These are phyloP conservation scores for Phlyctochytrium bullatum DNA, from an alignment of 192 early-diverging fungal species.

Conservation along the genomic window DNA sequence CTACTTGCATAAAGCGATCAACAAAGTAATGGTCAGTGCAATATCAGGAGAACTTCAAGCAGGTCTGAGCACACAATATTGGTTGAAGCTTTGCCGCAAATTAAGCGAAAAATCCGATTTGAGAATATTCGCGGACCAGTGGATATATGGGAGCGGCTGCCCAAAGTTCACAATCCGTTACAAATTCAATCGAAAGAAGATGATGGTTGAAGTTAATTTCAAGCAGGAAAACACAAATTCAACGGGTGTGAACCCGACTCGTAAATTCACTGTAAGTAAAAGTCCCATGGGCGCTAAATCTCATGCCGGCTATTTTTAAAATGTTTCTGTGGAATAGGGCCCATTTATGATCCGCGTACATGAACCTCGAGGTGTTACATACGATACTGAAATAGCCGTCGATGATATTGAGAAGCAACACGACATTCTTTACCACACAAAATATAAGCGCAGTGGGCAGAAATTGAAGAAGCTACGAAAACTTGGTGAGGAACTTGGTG, in stretches of 20 bases:
- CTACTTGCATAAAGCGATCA: conserved; percentile 71
- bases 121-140: conserved; percentile 85
- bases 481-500: conserved; percentile 43
- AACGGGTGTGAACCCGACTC: conserved; percentile 38
- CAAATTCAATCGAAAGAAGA: conserved; percentile 93
- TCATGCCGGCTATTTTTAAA: neutral
- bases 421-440: conserved; percentile 94
- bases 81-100: conserved; percentile 80
- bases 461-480: conserved; percentile 47
- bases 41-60: conserved; percentile 50
- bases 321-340: conserved; percentile 37
- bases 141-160: conserved; percentile 87
- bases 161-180: conserved; percentile 82
- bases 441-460: conserved; percentile 89
- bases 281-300: neutral
- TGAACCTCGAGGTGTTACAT: conserved; percentile 52
- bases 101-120: conserved; percentile 73
- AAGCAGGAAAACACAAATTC: conserved; percentile 46
- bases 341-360: conserved; percentile 55
- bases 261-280: conserved; percentile 49
- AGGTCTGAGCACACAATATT: conserved; percentile 46
- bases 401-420: conserved; percentile 70
- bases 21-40: conserved; percentile 72
- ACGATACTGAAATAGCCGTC: conserved; percentile 66
- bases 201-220: conserved; percentile 82